Percentiles rank a stretch among this genome's conserved stretches.
Conservation (phyloP, 2,329 filamentous ascomycete species). For the Cordyceps tenuipes region DNA sequence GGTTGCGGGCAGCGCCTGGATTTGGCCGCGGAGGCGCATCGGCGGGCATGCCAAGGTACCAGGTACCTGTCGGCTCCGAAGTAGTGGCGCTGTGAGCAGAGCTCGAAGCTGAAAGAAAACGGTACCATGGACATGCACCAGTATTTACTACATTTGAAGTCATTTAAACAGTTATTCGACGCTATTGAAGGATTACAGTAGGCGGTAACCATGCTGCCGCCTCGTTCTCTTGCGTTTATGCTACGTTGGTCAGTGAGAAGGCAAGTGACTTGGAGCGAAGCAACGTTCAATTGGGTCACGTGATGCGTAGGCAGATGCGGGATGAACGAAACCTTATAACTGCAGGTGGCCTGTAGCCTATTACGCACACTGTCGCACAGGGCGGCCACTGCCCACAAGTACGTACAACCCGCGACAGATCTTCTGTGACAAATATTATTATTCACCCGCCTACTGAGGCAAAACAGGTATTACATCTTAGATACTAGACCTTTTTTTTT, state of each 20-base stretch:
- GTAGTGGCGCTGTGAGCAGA: neutral
- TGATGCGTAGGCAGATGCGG: neutral
- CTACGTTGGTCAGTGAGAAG: neutral
- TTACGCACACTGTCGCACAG: no score
- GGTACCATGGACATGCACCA: neutral
- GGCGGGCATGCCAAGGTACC: constrained; percentile 11
- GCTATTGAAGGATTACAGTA: neutral
- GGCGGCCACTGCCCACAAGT: no score
- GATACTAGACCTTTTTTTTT: neutral
- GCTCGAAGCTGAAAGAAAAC: neutral
- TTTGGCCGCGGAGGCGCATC: neutral
- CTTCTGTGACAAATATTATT: no score
- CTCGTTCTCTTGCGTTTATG: neutral
- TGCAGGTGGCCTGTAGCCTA: no score
- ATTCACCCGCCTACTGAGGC: neutral
- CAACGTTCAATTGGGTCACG: neutral
- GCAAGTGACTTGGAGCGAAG: neutral
- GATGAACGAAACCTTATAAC: neutral
- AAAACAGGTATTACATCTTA: neutral
- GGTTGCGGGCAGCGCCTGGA: neutral
- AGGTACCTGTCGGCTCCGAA: neutral
- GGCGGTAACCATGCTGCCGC: neutral
- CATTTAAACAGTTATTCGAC: neutral
- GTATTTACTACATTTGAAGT: neutral
- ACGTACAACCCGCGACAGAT: neutral